phyloP scores from a whole-genome alignment of 2,329 filamentous ascomycete species.

The Leptographium wingfieldii region DNA sequence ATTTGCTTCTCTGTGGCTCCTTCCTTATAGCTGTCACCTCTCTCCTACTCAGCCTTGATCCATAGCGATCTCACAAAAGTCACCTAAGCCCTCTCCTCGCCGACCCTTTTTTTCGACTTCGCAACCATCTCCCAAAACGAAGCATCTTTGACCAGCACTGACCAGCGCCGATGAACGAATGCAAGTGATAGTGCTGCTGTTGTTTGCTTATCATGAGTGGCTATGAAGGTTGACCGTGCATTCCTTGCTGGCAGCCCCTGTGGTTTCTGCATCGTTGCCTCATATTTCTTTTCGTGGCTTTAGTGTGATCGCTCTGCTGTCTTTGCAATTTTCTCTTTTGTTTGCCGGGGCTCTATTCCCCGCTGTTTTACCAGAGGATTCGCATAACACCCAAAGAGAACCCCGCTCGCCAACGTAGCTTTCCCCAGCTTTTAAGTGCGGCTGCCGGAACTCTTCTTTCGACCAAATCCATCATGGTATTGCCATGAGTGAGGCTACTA shows the following conservation, averaged over 20 bases:
- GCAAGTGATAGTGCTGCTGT: too few relatives aligned
- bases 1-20: not conserved
- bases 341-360: not conserved
- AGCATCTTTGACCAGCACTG: too few relatives aligned
- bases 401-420: not conserved
- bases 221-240: too few relatives aligned
- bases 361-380: not conserved
- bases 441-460: not conserved
- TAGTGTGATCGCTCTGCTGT: too few relatives aligned
- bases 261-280: not conserved
- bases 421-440: slow-evolving; percentile 2
- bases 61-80: too few relatives aligned
- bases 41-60: too few relatives aligned
- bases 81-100: too few relatives aligned
- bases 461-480: slow-evolving; percentile 21
- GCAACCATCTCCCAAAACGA: too few relatives aligned
- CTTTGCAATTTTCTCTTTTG: not conserved
- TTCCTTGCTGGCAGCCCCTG: too few relatives aligned
- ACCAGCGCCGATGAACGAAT: too few relatives aligned
- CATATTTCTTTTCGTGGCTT: not conserved
- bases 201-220: too few relatives aligned
- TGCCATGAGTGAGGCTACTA: slow-evolving; percentile 12
- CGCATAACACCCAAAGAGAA: not conserved
- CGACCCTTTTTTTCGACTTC: too few relatives aligned
- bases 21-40: not conserved